Evolutionary conservation across 2,329 filamentous ascomycete genomes (phyloP), one percentile per base, ranked within the genome.

Genomic region (Alternaria solani): DNA sequence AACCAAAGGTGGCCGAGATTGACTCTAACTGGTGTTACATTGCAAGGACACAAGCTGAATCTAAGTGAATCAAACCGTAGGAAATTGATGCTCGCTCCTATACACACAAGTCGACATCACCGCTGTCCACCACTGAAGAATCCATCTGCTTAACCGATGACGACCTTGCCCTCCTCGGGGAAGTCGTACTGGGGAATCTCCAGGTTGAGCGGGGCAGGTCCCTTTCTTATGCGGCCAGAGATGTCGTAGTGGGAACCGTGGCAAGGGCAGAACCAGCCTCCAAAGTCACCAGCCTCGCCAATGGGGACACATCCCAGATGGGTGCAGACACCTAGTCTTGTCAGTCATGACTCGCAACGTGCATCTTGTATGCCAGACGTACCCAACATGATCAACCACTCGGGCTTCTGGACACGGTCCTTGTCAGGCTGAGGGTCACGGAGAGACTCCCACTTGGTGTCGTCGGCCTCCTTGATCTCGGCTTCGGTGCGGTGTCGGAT

Each of bases 191-290:
- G 81, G 70, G 94, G 95, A 71, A 98, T 89, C 86, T 98, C 95
- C 79, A 99, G 89, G 87, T 99, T 99, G 78, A 99, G 88, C 70
- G 95, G 95, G 64, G 95, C 95, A 67, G 95, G 95, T 70, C 95
- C 95, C 88, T 92, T 97, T 86, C 95, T 90, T 88, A 97, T 92
- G 83, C 95, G 93, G 81, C 95, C 95, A 68, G 94, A 98, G 82
- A 99, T 98, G 81, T 99, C 95, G 89, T 99, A 99, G 87, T 99
- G 95, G 73, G 94, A 97, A 82, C 95, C 95, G 88, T 99, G 95
- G 91, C 95, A 99, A 70, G 95, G 95, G 87, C 95, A 99, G 91
- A 99, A 99, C 95, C 95, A 99, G 79, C 95, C 95, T 80, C 95
- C 95, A 78, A 86, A 99, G 83, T 99, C 96, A 81, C 95, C 95